These are phyloP conservation scores for Colletotrichum siamense DNA, from an alignment of 2,329 filamentous ascomycete genomes.

Conservation along the genomic window DNA sequence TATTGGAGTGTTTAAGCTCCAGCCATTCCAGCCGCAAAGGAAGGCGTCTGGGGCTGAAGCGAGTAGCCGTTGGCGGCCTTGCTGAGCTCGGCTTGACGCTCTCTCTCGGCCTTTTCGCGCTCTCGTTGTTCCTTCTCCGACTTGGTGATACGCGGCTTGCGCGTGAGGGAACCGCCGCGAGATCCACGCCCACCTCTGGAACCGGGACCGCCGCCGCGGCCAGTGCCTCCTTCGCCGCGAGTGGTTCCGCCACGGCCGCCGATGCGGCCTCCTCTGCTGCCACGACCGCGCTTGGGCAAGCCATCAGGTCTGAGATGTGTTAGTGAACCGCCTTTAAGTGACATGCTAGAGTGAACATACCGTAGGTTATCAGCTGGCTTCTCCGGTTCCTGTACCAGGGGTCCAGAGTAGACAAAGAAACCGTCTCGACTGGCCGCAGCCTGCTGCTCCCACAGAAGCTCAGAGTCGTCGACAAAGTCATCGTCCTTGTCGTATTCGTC, in stretches of 20 bases:
- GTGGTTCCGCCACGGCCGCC: conserved; percentile 68
- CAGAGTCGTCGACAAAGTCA: conserved; percentile 90
- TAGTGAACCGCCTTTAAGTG: conserved; percentile 32
- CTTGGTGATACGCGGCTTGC: conserved; percentile 88
- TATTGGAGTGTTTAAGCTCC: conserved; percentile 5
- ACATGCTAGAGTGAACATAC: conserved; percentile 44
- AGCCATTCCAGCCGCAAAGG: conserved; percentile 25
- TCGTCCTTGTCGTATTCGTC: conserved; percentile 86
- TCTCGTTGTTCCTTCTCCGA: conserved; percentile 83
- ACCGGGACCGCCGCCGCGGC: conserved; percentile 64
- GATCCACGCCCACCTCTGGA: conserved; percentile 75
- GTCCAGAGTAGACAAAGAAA: conserved; percentile 97
- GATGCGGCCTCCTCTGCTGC: conserved; percentile 53
- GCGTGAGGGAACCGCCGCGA: conserved; percentile 73
- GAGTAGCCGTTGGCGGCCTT: conserved; percentile 42
- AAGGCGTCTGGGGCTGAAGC: conserved; percentile 34
- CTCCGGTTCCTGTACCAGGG: conserved; percentile 85
- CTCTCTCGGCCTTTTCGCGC: conserved; percentile 79
- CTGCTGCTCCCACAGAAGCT: conserved; percentile 93
- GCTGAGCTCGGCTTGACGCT: conserved; percentile 50
- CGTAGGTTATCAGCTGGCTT: conserved; percentile 59
- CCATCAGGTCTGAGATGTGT: conserved; percentile 65
- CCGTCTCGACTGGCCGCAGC: conserved; percentile 93
- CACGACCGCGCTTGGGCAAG: conserved; percentile 68
- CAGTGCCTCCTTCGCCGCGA: conserved; percentile 51